A percentile compares a stretch with the other conserved stretches of the same genome.
phyloP scores from a whole-genome alignment of 495 filamentous ascomycete species.

The Lineolata rhizophorae region DNA sequence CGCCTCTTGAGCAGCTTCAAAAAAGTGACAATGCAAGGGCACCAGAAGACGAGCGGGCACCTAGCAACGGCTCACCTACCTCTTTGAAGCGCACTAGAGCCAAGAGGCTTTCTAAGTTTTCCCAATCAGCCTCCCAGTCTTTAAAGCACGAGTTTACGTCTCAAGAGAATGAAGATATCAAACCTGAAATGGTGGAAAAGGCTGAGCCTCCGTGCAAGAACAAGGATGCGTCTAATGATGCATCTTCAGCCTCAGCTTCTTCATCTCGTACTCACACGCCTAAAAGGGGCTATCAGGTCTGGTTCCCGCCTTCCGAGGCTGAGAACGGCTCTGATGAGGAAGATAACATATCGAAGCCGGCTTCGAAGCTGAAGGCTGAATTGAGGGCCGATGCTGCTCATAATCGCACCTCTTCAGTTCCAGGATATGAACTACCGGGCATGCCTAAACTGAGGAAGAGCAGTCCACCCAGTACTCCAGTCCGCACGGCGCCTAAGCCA shows the following conservation, averaged over 20 bases:
- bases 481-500: no score
- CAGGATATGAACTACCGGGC: slow-evolving; percentile 30
- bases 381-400: no score
- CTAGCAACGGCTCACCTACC: slow-evolving; percentile 5
- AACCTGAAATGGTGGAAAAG: not conserved
- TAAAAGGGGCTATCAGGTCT: slow-evolving; percentile 18
- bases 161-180: slow-evolving; percentile 5
- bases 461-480: slow-evolving; percentile 19
- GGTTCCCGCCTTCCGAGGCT: slow-evolving; percentile 16
- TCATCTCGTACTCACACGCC: slow-evolving; percentile 7
- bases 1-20: not conserved
- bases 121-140: no score
- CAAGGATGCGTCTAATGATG: slow-evolving; percentile 5
- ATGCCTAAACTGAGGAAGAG: slow-evolving; percentile 34
- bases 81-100: slow-evolving; percentile 33
- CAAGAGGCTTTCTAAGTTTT: slow-evolving; percentile 26
- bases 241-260: slow-evolving; percentile 5
- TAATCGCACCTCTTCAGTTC: slow-evolving; percentile 30
- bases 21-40: not conserved
- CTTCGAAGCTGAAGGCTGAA: not conserved
- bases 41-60: slow-evolving; percentile 1
- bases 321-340: slow-evolving; percentile 14
- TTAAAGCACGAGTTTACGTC: no score
- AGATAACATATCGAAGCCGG: slow-evolving; percentile 2
- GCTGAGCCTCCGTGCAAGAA: slow-evolving; percentile 1